Conservation (phyloP, 208 protist species). For the Leishmania martiniquensis region DNA sequence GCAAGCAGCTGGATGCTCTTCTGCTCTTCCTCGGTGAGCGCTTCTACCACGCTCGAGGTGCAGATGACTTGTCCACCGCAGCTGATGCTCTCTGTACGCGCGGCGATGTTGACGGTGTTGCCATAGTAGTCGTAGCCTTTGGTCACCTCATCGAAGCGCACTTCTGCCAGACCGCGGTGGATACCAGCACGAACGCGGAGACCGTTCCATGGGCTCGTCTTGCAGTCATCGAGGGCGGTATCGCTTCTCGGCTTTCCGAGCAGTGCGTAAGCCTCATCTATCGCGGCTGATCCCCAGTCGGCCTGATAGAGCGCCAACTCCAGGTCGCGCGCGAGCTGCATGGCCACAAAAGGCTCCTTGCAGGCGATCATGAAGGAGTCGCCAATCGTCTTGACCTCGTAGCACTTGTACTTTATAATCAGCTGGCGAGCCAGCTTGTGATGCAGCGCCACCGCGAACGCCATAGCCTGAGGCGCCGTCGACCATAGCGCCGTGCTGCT, state of each 20-base stretch:
- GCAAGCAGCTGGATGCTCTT: slow-evolving; percentile 24
- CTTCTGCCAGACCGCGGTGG: slow-evolving; percentile 55
- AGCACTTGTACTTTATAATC: slow-evolving; percentile 59
- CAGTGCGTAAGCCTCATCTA: slow-evolving; percentile 37
- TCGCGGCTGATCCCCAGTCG: slow-evolving; percentile 53
- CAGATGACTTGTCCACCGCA: slow-evolving; percentile 79
- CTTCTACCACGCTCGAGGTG: slow-evolving; percentile 43
- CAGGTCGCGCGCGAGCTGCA: slow-evolving; percentile 51
- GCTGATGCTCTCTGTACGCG: slow-evolving; percentile 72
- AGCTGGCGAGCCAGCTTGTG: slow-evolving; percentile 56
- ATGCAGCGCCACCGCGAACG: slow-evolving; percentile 42
- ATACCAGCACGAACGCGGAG: slow-evolving; percentile 64
- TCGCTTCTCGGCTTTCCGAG: slow-evolving; percentile 11
- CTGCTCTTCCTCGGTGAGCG: slow-evolving; percentile 30
- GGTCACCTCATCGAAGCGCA: slow-evolving; percentile 57
- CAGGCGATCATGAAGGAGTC: slow-evolving; percentile 84
- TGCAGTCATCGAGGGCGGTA: not conserved
- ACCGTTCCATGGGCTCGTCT: slow-evolving; percentile 32
- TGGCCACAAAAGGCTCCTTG: slow-evolving; percentile 29
- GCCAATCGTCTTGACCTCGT: slow-evolving; percentile 80
- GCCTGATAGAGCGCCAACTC: slow-evolving; percentile 45
- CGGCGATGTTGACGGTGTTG: slow-evolving; percentile 77
- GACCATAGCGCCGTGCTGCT: slow-evolving; percentile 68
- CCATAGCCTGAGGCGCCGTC: slow-evolving; percentile 45
- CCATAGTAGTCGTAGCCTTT: slow-evolving; percentile 87